Conservation (phyloP, 192 early-diverging fungal species). For the Cladochytrium replicatum region DNA sequence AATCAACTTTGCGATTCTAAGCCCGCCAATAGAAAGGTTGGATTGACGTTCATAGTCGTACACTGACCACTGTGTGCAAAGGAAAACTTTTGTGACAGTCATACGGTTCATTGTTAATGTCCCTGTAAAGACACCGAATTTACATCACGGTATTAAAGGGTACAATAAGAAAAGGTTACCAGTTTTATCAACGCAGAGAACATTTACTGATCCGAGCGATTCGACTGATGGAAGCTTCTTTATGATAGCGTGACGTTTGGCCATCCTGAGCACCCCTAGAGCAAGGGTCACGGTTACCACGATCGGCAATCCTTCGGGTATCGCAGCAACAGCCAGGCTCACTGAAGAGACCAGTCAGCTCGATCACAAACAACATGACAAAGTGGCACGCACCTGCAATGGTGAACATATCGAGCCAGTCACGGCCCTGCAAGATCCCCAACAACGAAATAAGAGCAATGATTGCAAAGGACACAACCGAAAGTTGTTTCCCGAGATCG, state of each 20-base stretch:
- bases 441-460: conserved; percentile 78
- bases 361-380: conserved; percentile 3
- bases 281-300: conserved; percentile 95
- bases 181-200: conserved; percentile 97
- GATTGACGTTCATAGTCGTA: conserved; percentile 29
- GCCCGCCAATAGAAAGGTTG: conserved; percentile 15
- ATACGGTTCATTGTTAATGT: conserved; percentile 93
- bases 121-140: conserved; percentile 21
- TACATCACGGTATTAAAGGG: background rate
- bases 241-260: conserved; percentile 81
- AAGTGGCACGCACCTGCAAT: conserved; percentile 54
- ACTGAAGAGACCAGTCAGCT: conserved; percentile 30
- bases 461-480: conserved; percentile 72
- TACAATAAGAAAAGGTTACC: conserved; percentile 17
- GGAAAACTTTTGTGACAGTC: conserved; percentile 81
- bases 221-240: conserved; percentile 94
- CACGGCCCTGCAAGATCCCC: conserved; percentile 78
- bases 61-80: conserved; percentile 31
- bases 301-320: conserved; percentile 94
- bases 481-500: conserved; percentile 79
- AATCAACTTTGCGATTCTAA: conserved; percentile 38
- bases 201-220: conserved; percentile 85
- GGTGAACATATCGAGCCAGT: conserved; percentile 91
- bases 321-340: conserved; percentile 92
- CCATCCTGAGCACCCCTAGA: conserved; percentile 86